Evolutionary conservation across 192 early-diverging fungal species (phyloP), one percentile per base, ranked within the genome.

Genomic region (Lobulomyces angularis): DNA sequence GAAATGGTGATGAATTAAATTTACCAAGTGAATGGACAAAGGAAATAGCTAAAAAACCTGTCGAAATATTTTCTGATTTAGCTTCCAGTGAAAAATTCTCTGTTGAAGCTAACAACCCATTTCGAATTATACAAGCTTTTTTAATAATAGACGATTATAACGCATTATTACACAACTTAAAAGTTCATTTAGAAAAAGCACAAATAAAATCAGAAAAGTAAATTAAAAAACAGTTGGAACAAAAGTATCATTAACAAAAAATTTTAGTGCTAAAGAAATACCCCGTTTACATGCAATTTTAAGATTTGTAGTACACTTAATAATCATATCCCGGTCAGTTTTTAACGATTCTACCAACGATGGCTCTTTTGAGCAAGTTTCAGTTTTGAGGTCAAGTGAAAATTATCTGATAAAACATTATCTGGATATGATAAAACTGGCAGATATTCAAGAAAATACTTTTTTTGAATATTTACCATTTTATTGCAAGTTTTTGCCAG

Each of bases 261-360:
- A 37, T 1, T 17, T 11, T 1, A 12, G 18, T 5, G 30, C 43
- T 5, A 22, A 18, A 19, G 61, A 61, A 3, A 37, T 48, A 1
- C 39, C 52, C 18, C 43, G 62, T 18, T 52, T 51, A 32, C 61
- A 55, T 21, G 66, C 76, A 26, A 50, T 83, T 32, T 49, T 88
- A 29, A 79, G 83, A 11, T 69, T 90, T 40, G 51, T 82, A 29
- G 66, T 74, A 0, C 82, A 88, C 41, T 58, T 74, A 5, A 63
- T 80, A 3, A 54, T 86, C n/a, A 53, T 71, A 12, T 41, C 84
- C n/a, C 74, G 70, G 4, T n/a, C n/a, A n/a, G n/a, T n/a, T n/a
- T n/a, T n/a, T n/a, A n/a, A n/a, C n/a, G n/a, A n/a, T n/a, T n/a
- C n/a, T n/a, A n/a, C n/a, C n/a, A n/a, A n/a, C n/a, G n/a, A n/a